Evolutionary conservation across 768 basidiomycete species (phyloP).

Genomic region (Tulasnella sp.): DNA sequence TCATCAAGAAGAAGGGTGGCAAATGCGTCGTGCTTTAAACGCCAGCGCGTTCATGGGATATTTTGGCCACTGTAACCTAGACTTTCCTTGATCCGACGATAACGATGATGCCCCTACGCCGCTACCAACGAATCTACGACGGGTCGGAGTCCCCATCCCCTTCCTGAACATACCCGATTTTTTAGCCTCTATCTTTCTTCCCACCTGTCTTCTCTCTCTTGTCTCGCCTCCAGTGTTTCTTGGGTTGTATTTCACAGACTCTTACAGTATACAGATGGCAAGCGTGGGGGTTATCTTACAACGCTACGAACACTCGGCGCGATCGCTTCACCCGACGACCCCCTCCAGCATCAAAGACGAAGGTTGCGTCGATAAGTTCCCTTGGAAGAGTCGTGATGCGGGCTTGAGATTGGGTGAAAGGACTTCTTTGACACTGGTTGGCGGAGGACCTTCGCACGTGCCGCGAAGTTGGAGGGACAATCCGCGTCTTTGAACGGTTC

Average conservation of each 20-base stretch:
- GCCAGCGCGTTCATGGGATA: not conserved
- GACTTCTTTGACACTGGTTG: not conserved
- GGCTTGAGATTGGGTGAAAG: not conserved
- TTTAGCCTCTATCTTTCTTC: not conserved
- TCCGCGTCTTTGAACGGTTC: not conserved
- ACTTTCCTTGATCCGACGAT: conserved; percentile 6
- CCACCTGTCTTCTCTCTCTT: not conserved
- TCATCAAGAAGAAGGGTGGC: conserved; percentile 71
- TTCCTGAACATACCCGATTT: not conserved
- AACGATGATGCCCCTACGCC: conserved; percentile 13
- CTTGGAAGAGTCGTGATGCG: no score
- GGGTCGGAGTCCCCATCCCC: conserved; percentile 9
- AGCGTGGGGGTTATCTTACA: not conserved
- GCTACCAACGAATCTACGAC: not conserved
- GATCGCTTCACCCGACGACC: not conserved
- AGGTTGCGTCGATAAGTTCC: no score
- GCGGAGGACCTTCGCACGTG: not conserved
- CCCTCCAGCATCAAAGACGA: not conserved
- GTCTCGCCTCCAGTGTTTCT: conserved; percentile 1
- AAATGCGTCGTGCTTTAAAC: conserved; percentile 83
- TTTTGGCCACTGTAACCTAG: conserved; percentile 17
- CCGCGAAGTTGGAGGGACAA: not conserved
- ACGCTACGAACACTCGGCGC: not conserved
- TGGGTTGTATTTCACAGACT: conserved; percentile 6
- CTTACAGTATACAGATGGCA: conserved; percentile 12